Evolutionary conservation across 805 yeast species (phyloP).

Genomic region (Lachancea dasiensis): DNA sequence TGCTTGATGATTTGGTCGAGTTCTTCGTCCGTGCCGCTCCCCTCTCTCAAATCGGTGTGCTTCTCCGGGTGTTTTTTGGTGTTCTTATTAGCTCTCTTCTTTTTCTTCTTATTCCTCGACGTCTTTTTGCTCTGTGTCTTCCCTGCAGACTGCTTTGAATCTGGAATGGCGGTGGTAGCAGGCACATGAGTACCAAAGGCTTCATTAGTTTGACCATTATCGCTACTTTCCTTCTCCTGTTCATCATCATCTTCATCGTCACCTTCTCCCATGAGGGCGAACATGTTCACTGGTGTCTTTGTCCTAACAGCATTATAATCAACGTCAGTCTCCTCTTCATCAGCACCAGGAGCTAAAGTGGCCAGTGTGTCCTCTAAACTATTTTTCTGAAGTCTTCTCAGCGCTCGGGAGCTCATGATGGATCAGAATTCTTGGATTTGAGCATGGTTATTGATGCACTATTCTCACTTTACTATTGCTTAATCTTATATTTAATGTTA

Average conservation of each 20-base stretch:
- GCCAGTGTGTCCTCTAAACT: constrained; percentile 15
- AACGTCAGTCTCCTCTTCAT: constrained; percentile 4
- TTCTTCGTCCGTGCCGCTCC: constrained; percentile 52
- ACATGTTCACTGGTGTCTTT: constrained; percentile 14
- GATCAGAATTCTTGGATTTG: too few relatives aligned
- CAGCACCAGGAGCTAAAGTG: constrained; percentile 1
- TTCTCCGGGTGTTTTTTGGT: constrained; percentile 18
- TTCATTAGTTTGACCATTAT: not conserved
- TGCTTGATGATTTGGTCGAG: constrained; percentile 50
- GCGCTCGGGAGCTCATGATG: constrained; percentile 34
- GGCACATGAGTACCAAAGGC: too few relatives aligned
- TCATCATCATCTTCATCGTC: constrained; percentile 14
- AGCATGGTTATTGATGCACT: too few relatives aligned
- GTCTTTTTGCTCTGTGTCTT: constrained; percentile 27
- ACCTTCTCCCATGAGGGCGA: constrained; percentile 27
- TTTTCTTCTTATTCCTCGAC: constrained; percentile 26
- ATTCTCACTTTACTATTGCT: not conserved
- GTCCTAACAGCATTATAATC: constrained; percentile 3
- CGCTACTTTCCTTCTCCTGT: constrained; percentile 5
- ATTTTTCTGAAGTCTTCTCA: constrained; percentile 30
- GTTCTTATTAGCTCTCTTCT: constrained; percentile 22
- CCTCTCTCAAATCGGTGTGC: constrained; percentile 15
- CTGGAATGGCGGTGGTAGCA: constrained; percentile 1
- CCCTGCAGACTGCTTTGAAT: constrained; percentile 11
- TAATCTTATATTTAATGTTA: not conserved